Evolutionary conservation across 495 filamentous ascomycete species (phyloP).

Genomic region (Neurospora tetrasperma): DNA sequence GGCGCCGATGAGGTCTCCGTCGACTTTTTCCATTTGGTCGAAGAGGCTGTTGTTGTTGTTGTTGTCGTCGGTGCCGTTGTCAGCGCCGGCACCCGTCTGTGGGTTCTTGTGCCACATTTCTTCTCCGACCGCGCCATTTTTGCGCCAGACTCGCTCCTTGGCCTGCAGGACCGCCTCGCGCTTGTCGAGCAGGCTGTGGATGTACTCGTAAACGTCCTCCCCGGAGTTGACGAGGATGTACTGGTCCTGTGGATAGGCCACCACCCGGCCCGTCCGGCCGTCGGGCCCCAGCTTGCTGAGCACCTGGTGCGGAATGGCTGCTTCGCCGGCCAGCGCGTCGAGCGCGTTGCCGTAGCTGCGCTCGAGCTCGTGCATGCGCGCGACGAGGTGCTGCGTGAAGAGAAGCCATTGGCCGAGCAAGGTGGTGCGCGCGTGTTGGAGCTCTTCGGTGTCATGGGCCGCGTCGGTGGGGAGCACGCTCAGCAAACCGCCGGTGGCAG

Average conservation of each 20-base stretch:
- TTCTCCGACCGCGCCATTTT: constrained; percentile 26
- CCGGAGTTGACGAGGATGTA: constrained; percentile 43
- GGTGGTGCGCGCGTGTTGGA: constrained; percentile 25
- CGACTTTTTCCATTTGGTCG: not conserved
- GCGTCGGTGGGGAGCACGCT: constrained; percentile 32
- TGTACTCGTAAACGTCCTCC: constrained; percentile 33
- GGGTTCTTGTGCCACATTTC: constrained; percentile 10
- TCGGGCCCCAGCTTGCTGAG: constrained; percentile 26
- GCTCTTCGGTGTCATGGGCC: constrained; percentile 20
- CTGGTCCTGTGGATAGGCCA: constrained; percentile 40
- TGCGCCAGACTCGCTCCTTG: constrained; percentile 14
- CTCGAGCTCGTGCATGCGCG: constrained; percentile 42
- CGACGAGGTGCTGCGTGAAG: constrained; percentile 35
- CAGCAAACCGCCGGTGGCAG: constrained; percentile 38
- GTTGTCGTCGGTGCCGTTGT: not conserved
- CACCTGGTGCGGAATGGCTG: constrained; percentile 33
- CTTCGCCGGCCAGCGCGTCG: constrained; percentile 38
- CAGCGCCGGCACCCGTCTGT: not conserved
- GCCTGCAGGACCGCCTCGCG: constrained; percentile 25
- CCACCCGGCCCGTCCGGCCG: constrained; percentile 26
- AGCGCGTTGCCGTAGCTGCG: constrained; percentile 35
- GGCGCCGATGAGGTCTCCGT: constrained; percentile 7
- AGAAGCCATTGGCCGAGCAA: constrained; percentile 42
- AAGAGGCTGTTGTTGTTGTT: not conserved
- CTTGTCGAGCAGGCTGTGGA: constrained; percentile 36